A percentile compares a stretch with the other conserved stretches of the same genome.
Conservation (phyloP, 495 filamentous ascomycete species). For the Cercophora samala region DNA sequence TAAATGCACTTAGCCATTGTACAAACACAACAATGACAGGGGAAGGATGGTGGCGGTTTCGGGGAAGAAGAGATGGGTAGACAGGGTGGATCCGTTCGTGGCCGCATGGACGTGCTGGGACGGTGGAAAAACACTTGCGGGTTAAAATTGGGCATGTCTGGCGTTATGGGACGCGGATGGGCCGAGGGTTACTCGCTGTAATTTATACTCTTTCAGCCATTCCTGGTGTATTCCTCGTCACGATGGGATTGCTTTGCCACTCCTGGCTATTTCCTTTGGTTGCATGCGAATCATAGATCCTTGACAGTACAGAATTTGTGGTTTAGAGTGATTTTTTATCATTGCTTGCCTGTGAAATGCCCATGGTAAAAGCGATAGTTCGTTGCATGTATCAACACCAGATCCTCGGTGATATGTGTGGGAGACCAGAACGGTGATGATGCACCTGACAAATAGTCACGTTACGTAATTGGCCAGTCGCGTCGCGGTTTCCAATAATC, state of each 20-base stretch:
- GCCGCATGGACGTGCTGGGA: conserved; percentile 24
- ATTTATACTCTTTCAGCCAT: conserved; percentile 57
- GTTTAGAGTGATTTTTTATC: background rate
- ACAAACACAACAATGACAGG: conserved; percentile 35
- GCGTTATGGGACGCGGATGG: conserved; percentile 36
- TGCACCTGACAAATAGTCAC: background rate
- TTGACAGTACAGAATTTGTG: conserved; percentile 16
- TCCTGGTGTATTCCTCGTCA: conserved; percentile 54
- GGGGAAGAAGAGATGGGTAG: conserved; percentile 23
- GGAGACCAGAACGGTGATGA: background rate
- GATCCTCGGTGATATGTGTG: background rate
- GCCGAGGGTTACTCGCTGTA: conserved; percentile 49
- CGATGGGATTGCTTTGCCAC: conserved; percentile 35
- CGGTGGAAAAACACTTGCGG: conserved; percentile 28
- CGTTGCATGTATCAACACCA: background rate
- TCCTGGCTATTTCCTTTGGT: conserved; percentile 37
- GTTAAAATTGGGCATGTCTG: conserved; percentile 33
- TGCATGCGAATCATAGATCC: conserved; percentile 47
- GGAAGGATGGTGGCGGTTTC: conserved; percentile 25
- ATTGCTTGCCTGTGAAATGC: background rate
- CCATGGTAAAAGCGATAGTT: background rate
- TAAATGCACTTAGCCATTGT: conserved; percentile 51
- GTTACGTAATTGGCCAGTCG: conserved; percentile 8
- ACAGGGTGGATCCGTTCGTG: conserved; percentile 24
- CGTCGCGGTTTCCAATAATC: conserved; percentile 12